These are phyloP conservation scores for Magnolia changhungtana DNA, from an alignment of 164 flowering plant species.

Conservation along the genomic window DNA sequence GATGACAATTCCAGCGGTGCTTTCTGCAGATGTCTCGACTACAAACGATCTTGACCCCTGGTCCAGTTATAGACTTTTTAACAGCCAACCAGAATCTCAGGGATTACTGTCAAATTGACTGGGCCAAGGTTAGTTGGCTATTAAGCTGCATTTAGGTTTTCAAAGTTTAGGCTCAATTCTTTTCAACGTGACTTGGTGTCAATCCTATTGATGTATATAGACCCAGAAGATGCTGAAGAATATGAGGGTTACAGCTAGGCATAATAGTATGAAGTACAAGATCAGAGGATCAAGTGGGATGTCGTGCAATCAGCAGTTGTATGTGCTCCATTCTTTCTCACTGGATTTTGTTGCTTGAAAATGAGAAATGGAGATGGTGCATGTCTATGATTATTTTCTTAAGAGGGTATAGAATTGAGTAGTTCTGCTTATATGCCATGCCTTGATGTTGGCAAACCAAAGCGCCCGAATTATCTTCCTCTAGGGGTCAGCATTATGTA, in stretches of 20 bases:
- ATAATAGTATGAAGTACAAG: too few relatives aligned
- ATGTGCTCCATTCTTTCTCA: constrained; percentile 11
- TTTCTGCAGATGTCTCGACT: too few relatives aligned
- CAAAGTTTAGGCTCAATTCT: background rate
- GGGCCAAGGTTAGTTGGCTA: constrained; percentile 55
- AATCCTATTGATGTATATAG: too few relatives aligned
- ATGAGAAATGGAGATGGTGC: constrained; percentile 27
- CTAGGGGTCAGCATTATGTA: constrained; percentile 51
- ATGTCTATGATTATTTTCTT: too few relatives aligned
- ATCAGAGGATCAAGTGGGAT: constrained; percentile 74
- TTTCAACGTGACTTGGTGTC: background rate
- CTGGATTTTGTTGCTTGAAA: constrained; percentile 29
- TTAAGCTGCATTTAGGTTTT: background rate
- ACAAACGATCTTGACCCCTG: too few relatives aligned
- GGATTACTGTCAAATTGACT: constrained; percentile 55
- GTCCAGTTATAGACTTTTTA: constrained; percentile 72
- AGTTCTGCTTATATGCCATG: too few relatives aligned
- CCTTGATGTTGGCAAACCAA: constrained; percentile 68
- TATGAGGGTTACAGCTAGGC: too few relatives aligned
- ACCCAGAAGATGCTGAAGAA: too few relatives aligned
- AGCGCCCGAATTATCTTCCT: constrained; percentile 53
- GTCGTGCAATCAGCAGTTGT: constrained; percentile 61
- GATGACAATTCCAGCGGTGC: too few relatives aligned
- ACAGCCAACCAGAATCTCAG: constrained; percentile 65
- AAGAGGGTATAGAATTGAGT: constrained; percentile 33